These are phyloP conservation scores for Pseudoscleropodium purum DNA, from an alignment of 225 moss, liverwort and hornwort genomes.

Conservation along the genomic window DNA sequence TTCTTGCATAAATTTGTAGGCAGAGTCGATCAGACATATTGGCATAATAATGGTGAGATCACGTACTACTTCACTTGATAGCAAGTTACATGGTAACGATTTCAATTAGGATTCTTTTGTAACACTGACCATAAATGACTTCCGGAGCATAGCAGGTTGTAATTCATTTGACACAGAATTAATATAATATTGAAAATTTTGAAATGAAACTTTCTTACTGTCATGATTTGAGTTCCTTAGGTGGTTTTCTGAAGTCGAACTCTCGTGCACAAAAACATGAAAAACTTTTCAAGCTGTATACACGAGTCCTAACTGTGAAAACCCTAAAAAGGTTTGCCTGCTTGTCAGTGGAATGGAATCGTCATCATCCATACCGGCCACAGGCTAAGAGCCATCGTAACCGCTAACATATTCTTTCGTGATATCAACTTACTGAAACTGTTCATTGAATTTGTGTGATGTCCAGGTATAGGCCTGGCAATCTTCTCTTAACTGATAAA, in stretches of 20 bases:
- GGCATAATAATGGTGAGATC: neutral
- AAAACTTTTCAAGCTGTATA: too few relatives aligned
- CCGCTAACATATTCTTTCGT: neutral
- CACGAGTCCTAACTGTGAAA: neutral
- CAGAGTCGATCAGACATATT: neutral
- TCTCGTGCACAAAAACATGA: neutral
- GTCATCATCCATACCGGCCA: neutral
- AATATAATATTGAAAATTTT: neutral
- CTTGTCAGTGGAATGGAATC: neutral
- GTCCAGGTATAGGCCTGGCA: slow-evolving; percentile 9
- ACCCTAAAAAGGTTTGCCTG: neutral
- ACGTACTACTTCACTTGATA: neutral
- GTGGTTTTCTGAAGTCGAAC: neutral
- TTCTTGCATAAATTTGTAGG: neutral
- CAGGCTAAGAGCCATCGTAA: neutral
- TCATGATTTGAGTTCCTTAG: neutral
- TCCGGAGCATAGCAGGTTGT: neutral
- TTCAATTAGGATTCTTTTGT: neutral
- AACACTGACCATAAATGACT: neutral
- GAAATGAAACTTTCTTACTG: neutral
- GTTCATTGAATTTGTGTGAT: neutral
- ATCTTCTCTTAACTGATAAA: neutral
- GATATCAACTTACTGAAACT: neutral
- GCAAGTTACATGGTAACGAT: neutral
- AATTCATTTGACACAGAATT: too few relatives aligned